Conservation (phyloP, 1,284 basidiomycete genomes). For the Moesziomyces sp. region DNA sequence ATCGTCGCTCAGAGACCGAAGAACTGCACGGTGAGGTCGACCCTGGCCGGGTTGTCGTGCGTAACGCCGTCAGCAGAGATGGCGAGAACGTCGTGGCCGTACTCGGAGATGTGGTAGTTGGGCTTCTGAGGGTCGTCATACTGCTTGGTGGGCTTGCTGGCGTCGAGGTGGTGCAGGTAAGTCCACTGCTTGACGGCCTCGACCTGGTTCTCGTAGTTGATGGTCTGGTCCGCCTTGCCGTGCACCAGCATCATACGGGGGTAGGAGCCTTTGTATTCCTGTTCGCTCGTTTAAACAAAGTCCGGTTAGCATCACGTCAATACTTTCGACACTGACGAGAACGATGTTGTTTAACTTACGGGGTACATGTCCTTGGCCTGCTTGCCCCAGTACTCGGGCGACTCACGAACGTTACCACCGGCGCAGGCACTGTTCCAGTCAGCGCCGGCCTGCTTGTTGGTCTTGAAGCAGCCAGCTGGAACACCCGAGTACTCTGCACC, state of each 20-base stretch:
- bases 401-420: constrained; percentile 4
- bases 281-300: background rate
- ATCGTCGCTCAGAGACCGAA: constrained; percentile 13
- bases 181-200: constrained; percentile 33
- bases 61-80: constrained; percentile 21
- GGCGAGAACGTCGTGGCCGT: constrained; percentile 18
- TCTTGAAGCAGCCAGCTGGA: constrained; percentile 24
- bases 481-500: constrained; percentile 23
- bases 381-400: constrained; percentile 13
- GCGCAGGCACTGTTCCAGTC: constrained; percentile 29
- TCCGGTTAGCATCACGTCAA: too few relatives aligned
- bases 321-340: too few relatives aligned
- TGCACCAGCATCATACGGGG: constrained; percentile 28
- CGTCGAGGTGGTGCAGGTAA: constrained; percentile 9
- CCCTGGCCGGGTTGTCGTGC: constrained; percentile 21
- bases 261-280: constrained; percentile 8
- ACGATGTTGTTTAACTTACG: background rate
- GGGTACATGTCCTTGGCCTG: constrained; percentile 20
- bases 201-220: constrained; percentile 24
- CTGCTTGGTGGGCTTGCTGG: constrained; percentile 7
- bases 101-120: constrained; percentile 21
- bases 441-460: background rate
- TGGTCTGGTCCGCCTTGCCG: constrained; percentile 13
- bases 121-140: background rate
- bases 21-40: constrained; percentile 14